Base-by-base conservation (phyloP, 1,284 basidiomycete species). In the Cutaneotrichosporon dermatis region DNA sequence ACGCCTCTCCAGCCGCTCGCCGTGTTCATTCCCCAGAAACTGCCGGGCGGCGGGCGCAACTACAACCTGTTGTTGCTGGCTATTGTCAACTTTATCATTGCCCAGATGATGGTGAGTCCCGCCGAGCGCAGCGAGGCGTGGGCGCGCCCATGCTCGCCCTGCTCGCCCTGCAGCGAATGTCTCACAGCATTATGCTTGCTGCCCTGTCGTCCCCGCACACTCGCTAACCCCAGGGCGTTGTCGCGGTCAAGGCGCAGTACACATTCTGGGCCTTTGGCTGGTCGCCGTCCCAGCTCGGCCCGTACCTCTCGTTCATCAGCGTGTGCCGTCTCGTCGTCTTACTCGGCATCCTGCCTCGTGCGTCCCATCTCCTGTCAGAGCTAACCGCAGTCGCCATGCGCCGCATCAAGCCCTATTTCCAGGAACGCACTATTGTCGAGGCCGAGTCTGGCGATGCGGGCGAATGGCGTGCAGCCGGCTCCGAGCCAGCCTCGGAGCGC, bases 281-380 rank as follows among this genome's bases (percentile, higher is more conserved):
- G 90, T 82, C 79, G n/a, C 82, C 88, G 4, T 84, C 88, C 6
- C 54, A 92, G 87, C 75, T 89, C 11, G 90, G 89, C 7, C 91
- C 91, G 64, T 91, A 83, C 79, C 75, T 92, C 54, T 88, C 85
- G 55, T 63, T 84, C 6, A 70, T 86, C 12, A 85, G 86, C n/a
- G 78, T 80, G 15, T 75, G 80, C 2, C 82, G 89, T 6, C 86
- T 87, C 1, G 15, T 84, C 1, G 83, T 84, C 60, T 79, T 92
- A 59, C 80, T 86, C 1, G 59, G 85, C 4, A 62, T 89, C 34
- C 76, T 92, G 7, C 91, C 91, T 10, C 25, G 78, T 77, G 40
- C 68, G 76, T 72, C 16, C 6, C 3, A 11, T 4, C 37, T 49
- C 1, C 16, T 34, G 25, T 11, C 11, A 6, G 3, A 34, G 25